phyloP scores from a whole-genome alignment of 495 filamentous ascomycete genomes.

The Hyaloscypha variabilis region DNA sequence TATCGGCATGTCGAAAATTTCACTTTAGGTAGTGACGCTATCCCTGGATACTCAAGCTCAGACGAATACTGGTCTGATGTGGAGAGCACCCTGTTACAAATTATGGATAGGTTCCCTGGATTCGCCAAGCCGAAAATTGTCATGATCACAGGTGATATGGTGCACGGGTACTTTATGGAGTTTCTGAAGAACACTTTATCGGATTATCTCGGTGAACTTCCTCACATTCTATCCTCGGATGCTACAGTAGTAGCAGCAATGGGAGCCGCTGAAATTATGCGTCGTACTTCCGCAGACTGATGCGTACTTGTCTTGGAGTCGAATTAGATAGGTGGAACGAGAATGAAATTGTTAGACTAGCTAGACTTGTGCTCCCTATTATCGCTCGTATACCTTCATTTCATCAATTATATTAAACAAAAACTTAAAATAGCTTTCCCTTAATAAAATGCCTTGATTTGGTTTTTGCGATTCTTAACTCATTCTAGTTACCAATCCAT shows the following conservation, averaged over 20 bases:
- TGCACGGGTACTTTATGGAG: slow-evolving; percentile 13
- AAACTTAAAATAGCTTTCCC: no score
- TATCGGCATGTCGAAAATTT: background rate
- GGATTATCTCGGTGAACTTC: slow-evolving; percentile 20
- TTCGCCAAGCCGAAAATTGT: background rate
- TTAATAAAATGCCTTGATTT: no score
- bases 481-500: no score
- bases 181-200: slow-evolving; percentile 12
- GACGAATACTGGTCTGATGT: background rate
- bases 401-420: no score
- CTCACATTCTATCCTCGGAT: slow-evolving; percentile 11
- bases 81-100: background rate
- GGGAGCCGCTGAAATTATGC: slow-evolving; percentile 19
- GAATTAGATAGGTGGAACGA: no score
- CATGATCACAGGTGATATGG: background rate
- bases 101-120: background rate
- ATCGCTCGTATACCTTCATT: no score
- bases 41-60: background rate
- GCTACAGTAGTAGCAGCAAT: slow-evolving; percentile 15
- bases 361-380: no score
- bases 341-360: no score
- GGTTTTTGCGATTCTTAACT: no score
- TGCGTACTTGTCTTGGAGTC: no score
- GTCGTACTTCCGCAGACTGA: no score
- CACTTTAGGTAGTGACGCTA: background rate